These are phyloP conservation scores for Xylaria bambusicola DNA, from an alignment of 495 filamentous ascomycete species.

Conservation along the genomic window DNA sequence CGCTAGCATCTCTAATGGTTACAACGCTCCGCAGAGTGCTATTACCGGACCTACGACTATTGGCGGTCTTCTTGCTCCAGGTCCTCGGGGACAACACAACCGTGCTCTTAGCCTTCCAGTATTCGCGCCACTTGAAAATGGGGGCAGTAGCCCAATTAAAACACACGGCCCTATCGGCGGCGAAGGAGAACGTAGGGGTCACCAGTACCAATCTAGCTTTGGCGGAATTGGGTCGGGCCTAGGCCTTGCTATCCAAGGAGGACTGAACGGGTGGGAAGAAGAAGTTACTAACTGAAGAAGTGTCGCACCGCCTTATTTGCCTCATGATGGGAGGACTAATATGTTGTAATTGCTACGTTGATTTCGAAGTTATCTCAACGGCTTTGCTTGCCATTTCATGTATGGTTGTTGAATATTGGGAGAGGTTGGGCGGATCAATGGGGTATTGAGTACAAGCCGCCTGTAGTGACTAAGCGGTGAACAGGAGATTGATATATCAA, in stretches of 20 bases:
- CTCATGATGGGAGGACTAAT: slow-evolving; percentile 25
- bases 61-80: slow-evolving; percentile 74
- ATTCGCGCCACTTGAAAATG: slow-evolving; percentile 56
- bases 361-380: slow-evolving; percentile 31
- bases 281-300: slow-evolving; percentile 51
- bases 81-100: slow-evolving; percentile 69
- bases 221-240: slow-evolving; percentile 53
- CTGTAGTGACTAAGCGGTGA: background rate
- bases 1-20: slow-evolving; percentile 61
- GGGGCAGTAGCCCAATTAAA: slow-evolving; percentile 48
- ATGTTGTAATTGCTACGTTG: slow-evolving; percentile 39
- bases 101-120: slow-evolving; percentile 83
- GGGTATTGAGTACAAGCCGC: slow-evolving; percentile 8
- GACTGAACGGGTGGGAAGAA: slow-evolving; percentile 59
- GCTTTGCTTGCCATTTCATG: slow-evolving; percentile 30
- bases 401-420: slow-evolving; percentile 30
- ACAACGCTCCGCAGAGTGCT: slow-evolving; percentile 50
- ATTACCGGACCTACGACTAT: slow-evolving; percentile 65
- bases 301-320: background rate
- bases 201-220: slow-evolving; percentile 58
- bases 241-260: slow-evolving; percentile 53
- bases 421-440: slow-evolving; percentile 13
- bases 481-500: slow-evolving; percentile 7
- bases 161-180: slow-evolving; percentile 40
- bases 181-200: slow-evolving; percentile 51